Evolutionary conservation across 108 stramenopile genomes (phyloP).

Genomic region (Hondaea fermentalgiana): DNA sequence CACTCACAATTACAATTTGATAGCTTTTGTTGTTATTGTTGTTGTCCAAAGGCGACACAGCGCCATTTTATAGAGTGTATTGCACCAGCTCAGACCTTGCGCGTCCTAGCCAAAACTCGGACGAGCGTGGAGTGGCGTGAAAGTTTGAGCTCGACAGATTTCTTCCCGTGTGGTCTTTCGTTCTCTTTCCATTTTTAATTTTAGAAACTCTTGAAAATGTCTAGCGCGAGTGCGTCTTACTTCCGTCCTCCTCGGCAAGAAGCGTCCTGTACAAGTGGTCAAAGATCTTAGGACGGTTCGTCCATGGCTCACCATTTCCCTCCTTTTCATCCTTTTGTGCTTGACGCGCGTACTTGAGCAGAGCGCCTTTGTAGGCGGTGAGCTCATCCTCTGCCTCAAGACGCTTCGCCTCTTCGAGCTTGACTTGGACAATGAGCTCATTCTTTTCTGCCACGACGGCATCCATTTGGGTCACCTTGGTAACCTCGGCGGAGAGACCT

Average conservation of each 20-base stretch:
- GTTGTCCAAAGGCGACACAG: too few species aligned
- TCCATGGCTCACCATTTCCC: neutral
- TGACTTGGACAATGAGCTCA: slow-evolving; percentile 9
- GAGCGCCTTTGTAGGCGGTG: neutral
- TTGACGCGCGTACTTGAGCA: neutral
- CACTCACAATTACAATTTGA: too few species aligned
- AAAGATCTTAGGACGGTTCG: neutral
- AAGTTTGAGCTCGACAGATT: too few species aligned
- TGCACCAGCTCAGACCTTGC: too few species aligned
- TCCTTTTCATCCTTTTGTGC: neutral
- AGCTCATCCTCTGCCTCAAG: neutral
- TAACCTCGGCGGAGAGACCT: neutral
- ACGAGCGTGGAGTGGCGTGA: too few species aligned
- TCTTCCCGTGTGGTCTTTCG: too few species aligned
- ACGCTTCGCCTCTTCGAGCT: neutral
- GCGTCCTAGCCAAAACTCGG: too few species aligned
- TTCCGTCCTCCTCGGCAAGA: neutral
- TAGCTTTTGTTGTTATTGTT: too few species aligned
- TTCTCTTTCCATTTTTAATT: too few species aligned
- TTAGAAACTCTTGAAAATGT: too few species aligned
- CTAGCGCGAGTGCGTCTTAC: neutral
- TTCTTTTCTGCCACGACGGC: neutral
- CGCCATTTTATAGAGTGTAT: too few species aligned
- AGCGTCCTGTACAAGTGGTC: neutral
- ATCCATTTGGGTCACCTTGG: neutral